phyloP scores from a whole-genome alignment of 441 rosid genomes.

The Viola pubescens region DNA sequence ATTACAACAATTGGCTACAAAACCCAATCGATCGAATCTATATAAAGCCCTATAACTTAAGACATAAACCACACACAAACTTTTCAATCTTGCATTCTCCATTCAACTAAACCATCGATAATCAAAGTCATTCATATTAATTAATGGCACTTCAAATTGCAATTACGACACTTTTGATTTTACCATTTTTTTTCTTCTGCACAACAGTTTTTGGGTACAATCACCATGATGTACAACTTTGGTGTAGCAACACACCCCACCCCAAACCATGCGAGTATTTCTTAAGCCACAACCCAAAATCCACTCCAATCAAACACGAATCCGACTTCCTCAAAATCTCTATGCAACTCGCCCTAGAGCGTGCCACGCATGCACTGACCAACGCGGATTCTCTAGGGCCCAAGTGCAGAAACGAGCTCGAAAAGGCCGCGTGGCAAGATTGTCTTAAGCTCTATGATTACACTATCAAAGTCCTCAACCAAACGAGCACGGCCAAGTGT shows the following conservation, averaged over 20 bases:
- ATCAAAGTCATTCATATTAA: conserved; percentile 1
- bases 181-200: conserved; percentile 27
- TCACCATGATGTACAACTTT: conserved; percentile 28
- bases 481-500: conserved; percentile 31
- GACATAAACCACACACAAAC: conserved; percentile 9
- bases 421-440: conserved; percentile 71
- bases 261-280: conserved; percentile 36
- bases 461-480: conserved; percentile 43
- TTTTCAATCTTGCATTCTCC: background rate
- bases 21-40: conserved; percentile 10
- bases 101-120: background rate
- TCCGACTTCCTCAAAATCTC: conserved; percentile 35
- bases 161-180: conserved; percentile 18
- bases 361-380: conserved; percentile 28
- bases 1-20: background rate
- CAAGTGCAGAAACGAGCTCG: conserved; percentile 32
- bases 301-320: conserved; percentile 15
- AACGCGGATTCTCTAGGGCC: conserved; percentile 29
- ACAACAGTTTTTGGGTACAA: conserved; percentile 31
- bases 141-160: conserved; percentile 30
- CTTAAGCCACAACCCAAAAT: conserved; percentile 14
- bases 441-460: conserved; percentile 55
- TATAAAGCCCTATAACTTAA: conserved; percentile 20
- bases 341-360: conserved; percentile 25
- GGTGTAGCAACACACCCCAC: conserved; percentile 46